These are phyloP conservation scores for Saksenaea vasiformis DNA, from an alignment of 371 early-diverging fungal species.

Conservation along the genomic window DNA sequence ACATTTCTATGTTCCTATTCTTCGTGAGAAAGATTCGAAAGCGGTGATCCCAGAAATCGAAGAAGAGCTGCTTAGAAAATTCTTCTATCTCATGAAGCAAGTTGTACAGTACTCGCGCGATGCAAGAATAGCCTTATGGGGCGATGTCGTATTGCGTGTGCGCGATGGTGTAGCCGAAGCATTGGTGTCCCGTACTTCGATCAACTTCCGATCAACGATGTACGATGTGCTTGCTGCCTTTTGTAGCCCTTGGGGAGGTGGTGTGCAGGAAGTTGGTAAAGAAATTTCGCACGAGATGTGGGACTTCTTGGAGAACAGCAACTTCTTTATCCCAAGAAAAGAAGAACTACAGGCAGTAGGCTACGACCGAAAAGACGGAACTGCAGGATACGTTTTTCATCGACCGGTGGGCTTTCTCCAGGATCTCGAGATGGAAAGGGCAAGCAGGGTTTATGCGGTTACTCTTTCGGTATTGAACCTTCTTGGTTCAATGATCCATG, in stretches of 20 bases:
- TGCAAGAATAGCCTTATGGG: conserved; percentile 36
- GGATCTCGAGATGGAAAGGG: conserved; percentile 38
- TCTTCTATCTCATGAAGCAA: conserved; percentile 35
- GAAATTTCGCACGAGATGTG: conserved; percentile 30
- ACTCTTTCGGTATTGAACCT: conserved; percentile 81
- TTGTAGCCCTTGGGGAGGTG: conserved; percentile 44
- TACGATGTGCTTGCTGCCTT: conserved; percentile 44
- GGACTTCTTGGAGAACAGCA: conserved; percentile 33
- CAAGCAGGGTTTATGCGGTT: conserved; percentile 77
- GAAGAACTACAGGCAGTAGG: conserved; percentile 13
- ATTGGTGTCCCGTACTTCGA: conserved; percentile 25
- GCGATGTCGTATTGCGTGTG: conserved; percentile 6
- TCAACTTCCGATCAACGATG: conserved; percentile 37
- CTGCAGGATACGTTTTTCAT: conserved; percentile 1
- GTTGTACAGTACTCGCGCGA: conserved; percentile 40
- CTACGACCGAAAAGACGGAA: not conserved
- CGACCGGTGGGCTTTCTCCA: conserved; percentile 44
- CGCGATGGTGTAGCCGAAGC: conserved; percentile 18
- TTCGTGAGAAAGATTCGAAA: conserved; percentile 17
- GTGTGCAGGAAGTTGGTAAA: conserved; percentile 29
- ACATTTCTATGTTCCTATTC: conserved; percentile 27
- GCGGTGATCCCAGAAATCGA: conserved; percentile 26
- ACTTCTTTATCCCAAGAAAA: conserved; percentile 26
- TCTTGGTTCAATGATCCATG: conserved; percentile 72
- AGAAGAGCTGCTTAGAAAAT: conserved; percentile 28